Percentiles rank a stretch among this genome's conserved stretches.
phyloP scores from a whole-genome alignment of 2,329 filamentous ascomycete genomes.

The Penicillium crustosum region DNA sequence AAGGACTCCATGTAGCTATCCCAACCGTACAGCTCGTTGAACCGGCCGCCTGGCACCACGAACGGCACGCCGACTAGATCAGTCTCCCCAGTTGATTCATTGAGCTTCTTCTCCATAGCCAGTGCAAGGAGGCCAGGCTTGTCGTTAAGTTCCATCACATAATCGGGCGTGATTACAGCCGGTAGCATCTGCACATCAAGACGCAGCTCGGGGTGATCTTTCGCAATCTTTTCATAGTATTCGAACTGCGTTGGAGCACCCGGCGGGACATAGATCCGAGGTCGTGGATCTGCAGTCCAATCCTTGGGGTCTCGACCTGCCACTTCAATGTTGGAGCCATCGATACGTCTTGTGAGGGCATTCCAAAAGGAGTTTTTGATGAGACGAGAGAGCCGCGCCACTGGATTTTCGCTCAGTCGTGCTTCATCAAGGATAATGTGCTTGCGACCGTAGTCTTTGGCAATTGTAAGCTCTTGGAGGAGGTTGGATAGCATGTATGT shows the following conservation, averaged over 20 bases:
- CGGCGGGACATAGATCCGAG: constrained; percentile 84
- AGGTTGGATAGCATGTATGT: constrained; percentile 98
- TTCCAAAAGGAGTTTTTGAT: constrained; percentile 94
- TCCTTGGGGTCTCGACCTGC: constrained; percentile 92
- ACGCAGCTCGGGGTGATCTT: constrained; percentile 75
- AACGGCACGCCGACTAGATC: constrained; percentile 82
- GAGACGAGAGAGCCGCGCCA: constrained; percentile 79
- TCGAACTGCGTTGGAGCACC: constrained; percentile 84
- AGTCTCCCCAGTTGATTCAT: constrained; percentile 67
- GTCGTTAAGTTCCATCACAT: constrained; percentile 78
- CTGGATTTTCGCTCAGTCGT: constrained; percentile 91
- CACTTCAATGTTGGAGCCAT: constrained; percentile 74
- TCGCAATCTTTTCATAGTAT: constrained; percentile 81
- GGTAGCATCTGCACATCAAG: constrained; percentile 81
- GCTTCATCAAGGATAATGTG: constrained; percentile 89
- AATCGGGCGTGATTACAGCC: constrained; percentile 71
- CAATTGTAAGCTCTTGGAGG: constrained; percentile 88
- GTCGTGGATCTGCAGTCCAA: constrained; percentile 85
- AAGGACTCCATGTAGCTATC: constrained; percentile 98
- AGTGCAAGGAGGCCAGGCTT: constrained; percentile 88
- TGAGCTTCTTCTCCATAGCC: constrained; percentile 74
- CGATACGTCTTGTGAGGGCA: constrained; percentile 82
- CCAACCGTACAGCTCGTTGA: constrained; percentile 99
- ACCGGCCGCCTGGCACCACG: constrained; percentile 93
- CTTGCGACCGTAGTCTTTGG: constrained; percentile 84